These are phyloP conservation scores for Cyberlindnera japonica DNA, from an alignment of 805 yeast species.

Conservation along the genomic window DNA sequence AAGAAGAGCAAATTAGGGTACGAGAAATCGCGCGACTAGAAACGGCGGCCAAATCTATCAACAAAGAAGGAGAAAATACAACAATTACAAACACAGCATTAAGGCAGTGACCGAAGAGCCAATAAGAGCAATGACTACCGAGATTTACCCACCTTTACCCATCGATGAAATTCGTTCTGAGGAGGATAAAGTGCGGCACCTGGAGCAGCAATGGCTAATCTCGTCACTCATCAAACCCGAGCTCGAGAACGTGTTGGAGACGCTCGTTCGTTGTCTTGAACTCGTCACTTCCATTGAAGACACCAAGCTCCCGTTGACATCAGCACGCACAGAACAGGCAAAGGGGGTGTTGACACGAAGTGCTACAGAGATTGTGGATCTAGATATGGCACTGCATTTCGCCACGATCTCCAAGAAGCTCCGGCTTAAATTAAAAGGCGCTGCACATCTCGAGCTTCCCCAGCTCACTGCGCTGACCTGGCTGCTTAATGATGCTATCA, in stretches of 20 bases:
- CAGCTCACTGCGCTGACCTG: conserved; percentile 39
- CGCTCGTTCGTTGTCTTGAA: conserved; percentile 38
- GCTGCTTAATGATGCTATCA: conserved; percentile 27
- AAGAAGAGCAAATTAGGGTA: no score
- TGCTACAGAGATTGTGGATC: conserved; percentile 48
- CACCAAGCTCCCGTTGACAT: conserved; percentile 55
- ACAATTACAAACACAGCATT: no score
- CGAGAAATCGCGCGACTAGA: no score
- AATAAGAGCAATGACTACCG: conserved; percentile 35
- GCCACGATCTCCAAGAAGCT: conserved; percentile 40
- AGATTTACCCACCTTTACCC: conserved; percentile 31
- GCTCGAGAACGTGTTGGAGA: conserved; percentile 43
- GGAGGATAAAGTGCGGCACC: conserved; percentile 10
- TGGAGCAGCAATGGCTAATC: conserved; percentile 46
- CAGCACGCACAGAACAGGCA: conserved; percentile 49
- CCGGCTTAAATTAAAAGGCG: conserved; percentile 36
- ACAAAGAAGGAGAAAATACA: no score
- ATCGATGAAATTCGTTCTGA: conserved; percentile 9
- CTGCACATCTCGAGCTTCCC: conserved; percentile 32
- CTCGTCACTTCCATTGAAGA: conserved; percentile 36
- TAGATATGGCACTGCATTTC: conserved; percentile 38
- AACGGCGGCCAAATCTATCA: no score
- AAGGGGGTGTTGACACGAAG: conserved; percentile 60
- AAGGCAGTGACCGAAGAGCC: no score
- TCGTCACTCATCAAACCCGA: conserved; percentile 44